These are phyloP conservation scores for Aureobasidium sp. DNA, from an alignment of 2,329 filamentous ascomycete species.

Conservation along the genomic window DNA sequence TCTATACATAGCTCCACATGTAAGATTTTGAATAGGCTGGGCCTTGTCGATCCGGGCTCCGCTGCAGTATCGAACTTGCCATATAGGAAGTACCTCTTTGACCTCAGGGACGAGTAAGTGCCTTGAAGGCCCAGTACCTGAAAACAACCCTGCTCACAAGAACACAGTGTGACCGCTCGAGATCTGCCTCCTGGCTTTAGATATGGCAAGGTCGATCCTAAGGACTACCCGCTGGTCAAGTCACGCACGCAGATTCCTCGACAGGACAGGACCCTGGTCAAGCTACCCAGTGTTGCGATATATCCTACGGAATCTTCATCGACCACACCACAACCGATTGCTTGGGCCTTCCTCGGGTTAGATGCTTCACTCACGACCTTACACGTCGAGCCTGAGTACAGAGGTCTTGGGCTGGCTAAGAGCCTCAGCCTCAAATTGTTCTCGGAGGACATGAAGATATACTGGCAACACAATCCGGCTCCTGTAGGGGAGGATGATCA, in stretches of 20 bases:
- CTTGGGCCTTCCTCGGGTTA: slow-evolving; percentile 58
- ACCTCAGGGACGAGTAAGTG: slow-evolving; percentile 10
- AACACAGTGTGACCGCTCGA: neutral
- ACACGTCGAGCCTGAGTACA: slow-evolving; percentile 54
- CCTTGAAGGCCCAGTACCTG: neutral
- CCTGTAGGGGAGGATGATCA: slow-evolving; percentile 16
- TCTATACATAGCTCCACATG: slow-evolving; percentile 26
- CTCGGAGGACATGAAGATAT: slow-evolving; percentile 41
- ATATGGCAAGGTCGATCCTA: slow-evolving; percentile 49
- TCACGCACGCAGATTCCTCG: slow-evolving; percentile 52
- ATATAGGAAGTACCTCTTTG: slow-evolving; percentile 19
- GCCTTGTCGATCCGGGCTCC: slow-evolving; percentile 20
- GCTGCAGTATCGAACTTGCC: slow-evolving; percentile 11
- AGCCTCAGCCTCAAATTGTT: slow-evolving; percentile 54
- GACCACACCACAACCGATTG: slow-evolving; percentile 48
- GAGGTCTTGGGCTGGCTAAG: slow-evolving; percentile 58
- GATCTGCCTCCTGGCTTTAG: slow-evolving; percentile 39
- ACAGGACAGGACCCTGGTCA: slow-evolving; percentile 40
- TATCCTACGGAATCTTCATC: slow-evolving; percentile 28
- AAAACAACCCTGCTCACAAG: neutral
- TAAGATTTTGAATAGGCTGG: slow-evolving; percentile 20
- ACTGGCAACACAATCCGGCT: slow-evolving; percentile 18
- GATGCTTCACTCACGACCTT: slow-evolving; percentile 57
- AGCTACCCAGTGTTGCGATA: slow-evolving; percentile 33
- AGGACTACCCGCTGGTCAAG: slow-evolving; percentile 52